Conservation (phyloP, 139 green algal genomes). For the Nannochloris sp. region DNA sequence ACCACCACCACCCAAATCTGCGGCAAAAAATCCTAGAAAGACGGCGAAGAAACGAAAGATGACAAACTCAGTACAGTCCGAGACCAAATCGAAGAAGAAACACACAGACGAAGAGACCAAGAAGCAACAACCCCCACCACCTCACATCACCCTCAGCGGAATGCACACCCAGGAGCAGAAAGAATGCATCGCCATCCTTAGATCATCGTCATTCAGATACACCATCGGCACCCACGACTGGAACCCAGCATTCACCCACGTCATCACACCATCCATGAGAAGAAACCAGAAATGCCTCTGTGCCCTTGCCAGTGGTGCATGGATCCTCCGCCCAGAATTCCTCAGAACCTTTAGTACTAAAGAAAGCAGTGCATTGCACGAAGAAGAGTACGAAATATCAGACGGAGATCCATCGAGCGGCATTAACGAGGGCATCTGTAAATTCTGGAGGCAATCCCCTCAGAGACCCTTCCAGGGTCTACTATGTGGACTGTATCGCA, state of each 20-base stretch:
- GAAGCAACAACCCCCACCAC: neutral
- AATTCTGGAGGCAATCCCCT: too few relatives aligned
- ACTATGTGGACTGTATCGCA: too few relatives aligned
- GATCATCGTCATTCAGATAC: neutral
- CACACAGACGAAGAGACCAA: neutral
- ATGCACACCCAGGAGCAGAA: slow-evolving; percentile 6
- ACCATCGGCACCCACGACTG: neutral
- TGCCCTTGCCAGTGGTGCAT: slow-evolving; percentile 6
- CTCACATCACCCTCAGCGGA: slow-evolving; percentile 4
- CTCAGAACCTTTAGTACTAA: neutral
- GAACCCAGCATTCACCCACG: slow-evolving; percentile 5
- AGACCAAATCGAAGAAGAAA: neutral
- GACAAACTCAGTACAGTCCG: neutral
- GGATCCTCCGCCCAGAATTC: slow-evolving; percentile 8
- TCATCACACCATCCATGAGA: slow-evolving; percentile 3
- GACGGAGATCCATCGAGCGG: neutral
- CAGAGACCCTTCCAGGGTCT: too few relatives aligned
- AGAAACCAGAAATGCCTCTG: slow-evolving; percentile 10
- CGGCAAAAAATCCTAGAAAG: neutral
- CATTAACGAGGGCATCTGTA: too few relatives aligned
- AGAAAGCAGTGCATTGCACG: neutral
- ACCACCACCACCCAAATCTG: neutral
- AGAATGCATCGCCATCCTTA: neutral
- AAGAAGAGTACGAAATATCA: neutral
- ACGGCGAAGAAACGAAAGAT: neutral